Base-by-base conservation (phyloP, 805 yeast genomes). In the Diddensiella transvaalensis region DNA sequence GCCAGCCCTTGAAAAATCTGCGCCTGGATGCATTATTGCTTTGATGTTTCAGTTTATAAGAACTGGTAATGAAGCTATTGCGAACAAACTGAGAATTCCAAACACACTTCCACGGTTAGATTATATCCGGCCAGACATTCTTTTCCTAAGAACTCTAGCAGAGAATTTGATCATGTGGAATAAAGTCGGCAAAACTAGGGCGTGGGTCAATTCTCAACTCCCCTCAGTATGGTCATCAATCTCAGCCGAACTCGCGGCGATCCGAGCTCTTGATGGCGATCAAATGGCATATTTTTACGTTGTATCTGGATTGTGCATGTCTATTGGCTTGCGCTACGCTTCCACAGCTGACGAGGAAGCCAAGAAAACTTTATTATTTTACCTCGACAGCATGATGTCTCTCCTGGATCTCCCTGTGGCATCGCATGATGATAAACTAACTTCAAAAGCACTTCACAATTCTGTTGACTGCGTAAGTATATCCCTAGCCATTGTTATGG, bases 61-160 rank as follows among this genome's bases (percentile, higher is more conserved):
- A 54, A 81, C 95, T 1, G 78, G 77, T 35, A 79, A 86, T 57
- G 44, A 54, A 1, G 65, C 73, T 0, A 71, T 89, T 37, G 91
- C 95, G 0, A 65, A 67, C 19, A 83, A 82, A 57, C 61, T 88
- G 30, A 67, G 69, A 38, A 69, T 84, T 10, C 93, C 95, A 1
- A 63, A 64, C n/a, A 73, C 82, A 0, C 74, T 72, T 44, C 82
- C 78, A 52, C 64, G 81, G 19, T 62, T 84, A 13, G 86, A 79
- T 38, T 86, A 88, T 57, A 71, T 83, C 23, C 73, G 96, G 51
- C 96, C 98, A 0, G 96, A 88, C 57, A 60, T 85, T 15, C 65
- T 87, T 32, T 68, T 87, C 56, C 68, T 88, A 36, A 67, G 95
- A 36, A 77, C 82, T 44, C 67, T 86, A 42, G 80, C 85, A 0